These are phyloP conservation scores for Solanum tarijense DNA, from an alignment of 257 asterid species.

Conservation along the genomic window DNA sequence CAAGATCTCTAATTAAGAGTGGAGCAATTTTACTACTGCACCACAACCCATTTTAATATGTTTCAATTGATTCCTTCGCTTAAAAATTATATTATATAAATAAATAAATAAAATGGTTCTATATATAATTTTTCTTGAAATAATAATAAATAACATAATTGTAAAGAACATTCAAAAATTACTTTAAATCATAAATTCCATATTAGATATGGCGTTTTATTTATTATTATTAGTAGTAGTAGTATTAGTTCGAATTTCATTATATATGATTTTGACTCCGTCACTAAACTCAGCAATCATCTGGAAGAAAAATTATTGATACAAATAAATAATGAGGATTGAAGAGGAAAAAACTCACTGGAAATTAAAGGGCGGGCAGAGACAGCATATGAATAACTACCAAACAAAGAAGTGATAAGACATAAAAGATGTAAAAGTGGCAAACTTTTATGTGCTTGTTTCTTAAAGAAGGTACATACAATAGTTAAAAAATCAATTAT, in stretches of 20 bases:
- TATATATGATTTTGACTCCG: neutral
- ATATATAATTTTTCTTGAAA: too few relatives aligned
- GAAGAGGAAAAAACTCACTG: neutral
- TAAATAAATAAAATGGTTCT: too few relatives aligned
- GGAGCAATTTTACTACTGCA: too few relatives aligned
- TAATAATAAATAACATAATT: neutral
- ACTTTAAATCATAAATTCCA: neutral
- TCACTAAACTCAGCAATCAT: neutral
- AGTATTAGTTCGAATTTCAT: neutral
- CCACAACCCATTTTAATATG: neutral
- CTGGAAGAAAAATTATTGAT: neutral
- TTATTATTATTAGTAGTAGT: too few relatives aligned
- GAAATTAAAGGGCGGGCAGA: neutral
- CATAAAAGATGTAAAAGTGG: neutral
- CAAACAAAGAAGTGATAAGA: neutral
- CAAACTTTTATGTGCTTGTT: neutral
- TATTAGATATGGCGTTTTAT: neutral
- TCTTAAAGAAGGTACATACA: neutral
- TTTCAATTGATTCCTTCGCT: too few relatives aligned
- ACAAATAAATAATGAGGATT: neutral
- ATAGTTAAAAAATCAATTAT: neutral
- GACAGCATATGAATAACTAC: neutral
- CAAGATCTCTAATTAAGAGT: neutral
- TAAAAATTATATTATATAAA: too few relatives aligned
- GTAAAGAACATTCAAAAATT: neutral